phyloP scores from a whole-genome alignment of 2,329 filamentous ascomycete genomes.

The Chaetomium sp. region DNA sequence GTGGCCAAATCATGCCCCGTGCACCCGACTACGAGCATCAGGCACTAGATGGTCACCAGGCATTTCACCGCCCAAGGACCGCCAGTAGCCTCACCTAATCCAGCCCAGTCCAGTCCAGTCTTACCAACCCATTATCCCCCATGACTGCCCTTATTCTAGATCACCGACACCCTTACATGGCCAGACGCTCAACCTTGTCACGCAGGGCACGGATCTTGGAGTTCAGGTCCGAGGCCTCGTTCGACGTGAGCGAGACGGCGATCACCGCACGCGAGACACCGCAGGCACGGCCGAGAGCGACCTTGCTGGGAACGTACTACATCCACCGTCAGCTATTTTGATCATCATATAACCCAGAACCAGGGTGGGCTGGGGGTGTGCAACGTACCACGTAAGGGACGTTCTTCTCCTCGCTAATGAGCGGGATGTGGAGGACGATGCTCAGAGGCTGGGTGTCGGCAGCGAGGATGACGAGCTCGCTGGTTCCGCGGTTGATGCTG shows the following conservation, averaged over 20 bases:
- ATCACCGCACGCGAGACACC: slow-evolving; percentile 88
- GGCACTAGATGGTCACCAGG: neutral
- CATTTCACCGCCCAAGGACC: slow-evolving; percentile 1
- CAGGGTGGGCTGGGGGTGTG: neutral
- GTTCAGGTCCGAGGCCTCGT: slow-evolving; percentile 82
- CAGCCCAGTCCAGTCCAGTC: neutral
- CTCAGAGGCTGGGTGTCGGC: slow-evolving; percentile 83
- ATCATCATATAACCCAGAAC: neutral
- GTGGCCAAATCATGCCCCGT: slow-evolving; percentile 1
- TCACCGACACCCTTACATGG: slow-evolving; percentile 56
- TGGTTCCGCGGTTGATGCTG: slow-evolving; percentile 60
- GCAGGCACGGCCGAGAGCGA: slow-evolving; percentile 79
- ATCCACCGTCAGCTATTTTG: neutral
- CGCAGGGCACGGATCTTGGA: slow-evolving; percentile 82
- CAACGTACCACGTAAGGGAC: slow-evolving; percentile 46
- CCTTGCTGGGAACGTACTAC: slow-evolving; percentile 63
- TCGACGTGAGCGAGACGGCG: slow-evolving; percentile 80
- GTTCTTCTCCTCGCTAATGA: slow-evolving; percentile 78
- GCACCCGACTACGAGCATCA: neutral
- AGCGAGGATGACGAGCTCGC: slow-evolving; percentile 82
- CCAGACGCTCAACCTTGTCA: slow-evolving; percentile 92
- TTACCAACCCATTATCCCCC: neutral
- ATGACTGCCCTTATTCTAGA: neutral
- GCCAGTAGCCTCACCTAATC: neutral
- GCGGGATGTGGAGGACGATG: slow-evolving; percentile 82